Base-by-base conservation (phyloP, 805 yeast genomes). In the Limtongozyma cylindracea region DNA sequence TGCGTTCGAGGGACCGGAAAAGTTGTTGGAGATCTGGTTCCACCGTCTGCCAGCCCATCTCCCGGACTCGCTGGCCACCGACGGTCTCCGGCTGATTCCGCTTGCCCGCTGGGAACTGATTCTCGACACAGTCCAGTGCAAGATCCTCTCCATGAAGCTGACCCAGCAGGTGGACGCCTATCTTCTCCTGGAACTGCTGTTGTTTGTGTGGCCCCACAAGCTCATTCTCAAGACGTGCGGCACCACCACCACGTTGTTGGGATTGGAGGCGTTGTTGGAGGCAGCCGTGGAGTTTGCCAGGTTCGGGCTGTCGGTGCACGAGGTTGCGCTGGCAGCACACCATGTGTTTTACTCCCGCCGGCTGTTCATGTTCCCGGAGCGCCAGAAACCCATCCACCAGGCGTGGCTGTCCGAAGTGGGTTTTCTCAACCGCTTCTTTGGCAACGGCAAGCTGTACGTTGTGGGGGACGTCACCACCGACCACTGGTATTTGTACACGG, bases 1-100 rank as follows among this genome's bases (percentile, higher is more conserved):
- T 38, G 93, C 95, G 3, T 84, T 84, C 40, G 96, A 84, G 51
- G 96, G 98, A 5, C 96, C 98, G 16, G 96, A 84, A 45, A 88
- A 84, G 45, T 53, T 84, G 25, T 53, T 88, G 19, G 94, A 84
- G 41, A 53, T 84, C 26, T 82, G 94, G 94, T 68, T 80, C 39
- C n/a, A n/a, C n/a, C n/a, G n/a, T n/a, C n/a, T n/a, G n/a, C n/a
- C n/a, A n/a, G n/a, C n/a, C n/a, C n/a, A n/a, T n/a, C 6, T 13
- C 15, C 15, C 15, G 6, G 66, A 68, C 33, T 59, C 69, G 8
- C 43, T 53, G 18, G 50, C 49, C 19, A 27, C 38, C 13, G 31
- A 42, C n/a, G 77, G 61, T 16, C 56, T 72, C 26, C 50, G 91
- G 31, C 45, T 56, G 8, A 64, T 84, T 26, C 66, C 77, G 0